A percentile compares a stretch with the other conserved stretches of the same genome.
phyloP scores from a whole-genome alignment of 2,329 filamentous ascomycete genomes.

The Aspergillus texensis region DNA sequence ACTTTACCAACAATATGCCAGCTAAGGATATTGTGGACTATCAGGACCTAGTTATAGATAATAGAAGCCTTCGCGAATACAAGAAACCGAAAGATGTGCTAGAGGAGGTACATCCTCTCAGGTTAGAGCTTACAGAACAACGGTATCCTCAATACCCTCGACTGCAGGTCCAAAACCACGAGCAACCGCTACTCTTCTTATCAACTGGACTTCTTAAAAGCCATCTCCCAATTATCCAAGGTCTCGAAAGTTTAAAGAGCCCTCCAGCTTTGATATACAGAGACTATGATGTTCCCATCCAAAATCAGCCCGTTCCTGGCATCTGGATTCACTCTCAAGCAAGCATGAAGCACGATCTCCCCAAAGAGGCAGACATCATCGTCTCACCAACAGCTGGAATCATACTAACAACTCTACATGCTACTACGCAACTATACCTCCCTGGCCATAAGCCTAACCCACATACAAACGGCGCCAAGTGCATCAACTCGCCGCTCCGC shows the following conservation, averaged over 20 bases:
- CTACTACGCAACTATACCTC: constrained; percentile 70
- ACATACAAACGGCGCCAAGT: constrained; percentile 18
- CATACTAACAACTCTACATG: constrained; percentile 70
- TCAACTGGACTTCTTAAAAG: constrained; percentile 30
- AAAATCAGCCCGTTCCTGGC: background rate
- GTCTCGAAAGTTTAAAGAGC: constrained; percentile 20
- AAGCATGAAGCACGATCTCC: background rate
- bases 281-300: constrained; percentile 20
- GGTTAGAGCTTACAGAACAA: background rate
- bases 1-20: constrained; percentile 20
- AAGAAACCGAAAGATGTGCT: no score
- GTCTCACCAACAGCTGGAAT: constrained; percentile 70
- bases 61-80: background rate
- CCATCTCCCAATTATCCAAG: constrained; percentile 26
- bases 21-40: background rate
- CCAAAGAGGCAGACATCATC: constrained; percentile 64
- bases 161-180: constrained; percentile 12
- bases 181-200: constrained; percentile 28
- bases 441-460: constrained; percentile 57
- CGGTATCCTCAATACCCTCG: constrained; percentile 8
- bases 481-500: constrained; percentile 50
- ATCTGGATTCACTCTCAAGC: background rate
- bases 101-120: background rate
- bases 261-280: constrained; percentile 28
- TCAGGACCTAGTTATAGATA: background rate